Evolutionary conservation across 139 green algal species (phyloP), one percentile per base, ranked within the genome.

Genomic region (Picochlorum sp.): DNA sequence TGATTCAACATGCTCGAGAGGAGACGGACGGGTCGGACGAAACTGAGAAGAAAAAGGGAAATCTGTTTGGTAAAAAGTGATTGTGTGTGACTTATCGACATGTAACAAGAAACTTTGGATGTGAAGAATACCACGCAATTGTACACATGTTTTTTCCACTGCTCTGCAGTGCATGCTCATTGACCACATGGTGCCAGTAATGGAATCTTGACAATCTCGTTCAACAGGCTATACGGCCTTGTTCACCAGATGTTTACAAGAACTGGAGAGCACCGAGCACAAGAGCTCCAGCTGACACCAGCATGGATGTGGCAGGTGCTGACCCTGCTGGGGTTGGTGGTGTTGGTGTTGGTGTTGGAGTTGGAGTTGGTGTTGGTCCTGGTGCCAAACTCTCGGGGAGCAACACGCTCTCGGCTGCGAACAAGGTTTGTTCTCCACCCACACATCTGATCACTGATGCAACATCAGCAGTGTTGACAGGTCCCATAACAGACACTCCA

Each of bases 11-110:
- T 41, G 34, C 34, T 41, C 34, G 34, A 11, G 28, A 32, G 14
- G 54, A 64, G 34, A 26, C 9, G 14, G 6, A 23, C 1, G 38
- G 62, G 8, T 20, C 34, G 62, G 62, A 34, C 49, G 30, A 64
- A 6, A 0, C 60, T 1, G 30, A 23, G 24, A 60, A 70, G 23
- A 60, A 64, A 52, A 64, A 64, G 50, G 23, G 23, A 69, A 26
- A 49, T 47, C n/a, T 14, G 49, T 56, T 24, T 13, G 64, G 37
- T 21, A 59, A 59, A 21, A 54, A 20, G 47, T 20, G 15, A 54
- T 54, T 21, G 34, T 41, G 34, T 41, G 8, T 41, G 34, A 41
- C 34, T 9, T 6, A 41, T 41, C 34, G 8, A 41, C 34, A 41
- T 41, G 34, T 41, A 41, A 41, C 6, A 41, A 41, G 34, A 41